Percentiles rank a stretch among this genome's conserved stretches.
These are phyloP conservation scores for Blastobotrys attinorum DNA, from an alignment of 805 yeast genomes.

Conservation along the genomic window DNA sequence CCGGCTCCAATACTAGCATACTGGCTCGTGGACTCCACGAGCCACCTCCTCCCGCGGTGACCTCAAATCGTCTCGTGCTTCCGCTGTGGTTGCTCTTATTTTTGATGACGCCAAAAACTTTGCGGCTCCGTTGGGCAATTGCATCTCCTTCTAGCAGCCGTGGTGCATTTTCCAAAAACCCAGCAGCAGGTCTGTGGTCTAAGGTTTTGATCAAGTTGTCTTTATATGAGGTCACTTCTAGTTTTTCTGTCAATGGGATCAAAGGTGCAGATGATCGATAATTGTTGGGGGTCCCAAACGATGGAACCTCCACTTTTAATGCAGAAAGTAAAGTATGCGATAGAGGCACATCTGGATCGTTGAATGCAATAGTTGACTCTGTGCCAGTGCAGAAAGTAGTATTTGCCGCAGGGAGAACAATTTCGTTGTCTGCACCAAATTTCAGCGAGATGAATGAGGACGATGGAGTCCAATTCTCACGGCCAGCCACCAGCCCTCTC, in stretches of 20 bases:
- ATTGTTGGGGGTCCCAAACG: not conserved
- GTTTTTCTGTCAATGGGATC: constrained; percentile 16
- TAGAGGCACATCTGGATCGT: not conserved
- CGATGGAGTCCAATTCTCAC: constrained; percentile 12
- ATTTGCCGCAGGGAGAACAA: constrained; percentile 27
- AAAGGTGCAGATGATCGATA: constrained; percentile 10
- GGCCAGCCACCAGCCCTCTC: constrained; percentile 7
- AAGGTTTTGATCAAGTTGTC: constrained; percentile 56
- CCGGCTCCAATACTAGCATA: constrained; percentile 58
- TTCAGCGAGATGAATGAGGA: constrained; percentile 10
- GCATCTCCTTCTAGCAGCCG: constrained; percentile 9
- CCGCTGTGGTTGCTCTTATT: constrained; percentile 4
- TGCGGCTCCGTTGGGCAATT: constrained; percentile 1
- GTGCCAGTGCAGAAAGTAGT: constrained; percentile 26
- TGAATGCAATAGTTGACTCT: constrained; percentile 12
- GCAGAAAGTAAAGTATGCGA: constrained; percentile 5
- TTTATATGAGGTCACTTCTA: constrained; percentile 40
- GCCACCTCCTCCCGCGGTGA: constrained; percentile 72
- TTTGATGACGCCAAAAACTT: constrained; percentile 15
- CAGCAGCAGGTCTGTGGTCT: constrained; percentile 49
- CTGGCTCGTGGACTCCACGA: constrained; percentile 68
- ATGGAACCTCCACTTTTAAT: constrained; percentile 2
- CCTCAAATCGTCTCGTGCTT: constrained; percentile 35
- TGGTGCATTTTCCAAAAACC: constrained; percentile 36
- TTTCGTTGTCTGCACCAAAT: constrained; percentile 10